Conservation (phyloP, 495 filamentous ascomycete genomes). For the Aspergillus indologenus region DNA sequence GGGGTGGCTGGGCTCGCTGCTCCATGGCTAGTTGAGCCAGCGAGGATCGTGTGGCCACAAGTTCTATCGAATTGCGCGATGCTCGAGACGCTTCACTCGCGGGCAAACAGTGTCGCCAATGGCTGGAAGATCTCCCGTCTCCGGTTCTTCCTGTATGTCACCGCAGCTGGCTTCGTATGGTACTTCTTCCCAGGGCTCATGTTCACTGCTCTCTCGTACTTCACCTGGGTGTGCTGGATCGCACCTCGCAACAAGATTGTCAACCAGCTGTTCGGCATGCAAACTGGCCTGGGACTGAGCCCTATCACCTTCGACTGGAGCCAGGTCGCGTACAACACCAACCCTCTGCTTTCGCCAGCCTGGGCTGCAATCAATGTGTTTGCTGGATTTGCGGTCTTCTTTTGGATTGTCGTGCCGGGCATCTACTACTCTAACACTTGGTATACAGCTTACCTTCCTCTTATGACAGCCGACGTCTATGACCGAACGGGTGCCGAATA, state of each 20-base stretch:
- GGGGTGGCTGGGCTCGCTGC: constrained; percentile 62
- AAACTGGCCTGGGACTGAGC: constrained; percentile 75
- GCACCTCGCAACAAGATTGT: constrained; percentile 75
- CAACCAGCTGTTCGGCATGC: constrained; percentile 72
- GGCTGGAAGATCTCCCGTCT: constrained; percentile 61
- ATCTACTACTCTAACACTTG: constrained; percentile 41
- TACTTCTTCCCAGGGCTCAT: constrained; percentile 77
- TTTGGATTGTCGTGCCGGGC: constrained; percentile 31
- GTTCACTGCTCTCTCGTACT: constrained; percentile 79
- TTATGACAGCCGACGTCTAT: constrained; percentile 56
- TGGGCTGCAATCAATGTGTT: constrained; percentile 58
- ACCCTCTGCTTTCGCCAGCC: constrained; percentile 34
- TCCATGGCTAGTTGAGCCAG: constrained; percentile 59
- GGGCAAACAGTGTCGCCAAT: constrained; percentile 41
- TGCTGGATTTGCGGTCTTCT: constrained; percentile 33
- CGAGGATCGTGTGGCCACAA: constrained; percentile 44
- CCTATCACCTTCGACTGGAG: constrained; percentile 84
- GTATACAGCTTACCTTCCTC: constrained; percentile 39
- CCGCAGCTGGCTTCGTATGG: constrained; percentile 56
- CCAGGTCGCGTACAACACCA: constrained; percentile 39
- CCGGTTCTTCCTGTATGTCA: constrained; percentile 55
- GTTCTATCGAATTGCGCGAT: constrained; percentile 40
- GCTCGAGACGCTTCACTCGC: constrained; percentile 35
- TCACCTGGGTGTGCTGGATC: constrained; percentile 85
- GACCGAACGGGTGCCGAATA: constrained; percentile 79